Percentiles rank a stretch among this genome's conserved stretches.
These are phyloP conservation scores for Acanthochlamys bracteata DNA, from an alignment of 106 monocot species.

Conservation along the genomic window DNA sequence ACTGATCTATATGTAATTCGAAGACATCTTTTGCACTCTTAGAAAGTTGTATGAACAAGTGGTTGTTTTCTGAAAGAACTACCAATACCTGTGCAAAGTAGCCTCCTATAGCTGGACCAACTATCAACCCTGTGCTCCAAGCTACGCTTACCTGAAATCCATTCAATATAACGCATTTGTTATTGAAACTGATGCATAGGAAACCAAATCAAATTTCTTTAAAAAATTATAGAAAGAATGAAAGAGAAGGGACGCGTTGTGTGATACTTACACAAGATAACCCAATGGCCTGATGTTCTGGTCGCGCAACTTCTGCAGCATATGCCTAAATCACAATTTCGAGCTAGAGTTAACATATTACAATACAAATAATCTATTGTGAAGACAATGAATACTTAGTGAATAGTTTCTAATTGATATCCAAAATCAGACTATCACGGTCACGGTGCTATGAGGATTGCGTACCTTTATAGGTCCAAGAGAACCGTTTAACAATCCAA, in stretches of 20 bases:
- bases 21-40: not conserved
- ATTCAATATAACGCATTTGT: not conserved
- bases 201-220: not conserved
- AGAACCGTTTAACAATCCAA: conserved; percentile 13
- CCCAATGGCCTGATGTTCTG: conserved; percentile 56
- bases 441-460: not conserved
- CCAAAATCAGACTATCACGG: not conserved
- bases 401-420: not conserved
- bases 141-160: conserved; percentile 38
- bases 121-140: conserved; percentile 55
- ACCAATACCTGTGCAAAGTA: conserved; percentile 45
- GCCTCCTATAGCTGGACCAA: conserved; percentile 79
- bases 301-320: conserved; percentile 39
- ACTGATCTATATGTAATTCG: not conserved
- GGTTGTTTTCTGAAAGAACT: not conserved
- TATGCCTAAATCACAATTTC: conserved; percentile 39
- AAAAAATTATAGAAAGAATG: not conserved
- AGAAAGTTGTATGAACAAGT: not conserved
- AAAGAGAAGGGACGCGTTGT: not conserved
- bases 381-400: not conserved
- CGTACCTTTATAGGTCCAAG: conserved; percentile 61
- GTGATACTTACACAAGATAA: conserved; percentile 48
- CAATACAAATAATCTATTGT: not conserved
- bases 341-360: not conserved
- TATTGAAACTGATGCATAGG: not conserved